Evolutionary conservation across 2,329 filamentous ascomycete species (phyloP).

Genomic region (Trichoderma sp.): DNA sequence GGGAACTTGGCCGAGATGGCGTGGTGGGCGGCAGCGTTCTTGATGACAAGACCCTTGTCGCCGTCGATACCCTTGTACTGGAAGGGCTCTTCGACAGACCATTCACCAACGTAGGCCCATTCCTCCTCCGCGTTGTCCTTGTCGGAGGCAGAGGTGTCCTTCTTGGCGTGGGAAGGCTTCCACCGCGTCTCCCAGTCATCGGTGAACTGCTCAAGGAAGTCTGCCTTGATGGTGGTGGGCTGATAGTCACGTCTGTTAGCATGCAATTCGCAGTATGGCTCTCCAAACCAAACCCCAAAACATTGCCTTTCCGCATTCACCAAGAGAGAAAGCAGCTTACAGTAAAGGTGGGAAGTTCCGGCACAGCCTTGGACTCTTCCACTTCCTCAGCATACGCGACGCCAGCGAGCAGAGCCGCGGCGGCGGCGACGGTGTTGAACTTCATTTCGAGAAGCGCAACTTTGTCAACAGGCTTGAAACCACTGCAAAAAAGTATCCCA

Average conservation of each 20-base stretch:
- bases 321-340: conserved; percentile 59
- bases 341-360: conserved; percentile 81
- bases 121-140: conserved; percentile 80
- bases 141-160: conserved; percentile 74
- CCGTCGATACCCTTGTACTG: conserved; percentile 91
- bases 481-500: conserved; percentile 29
- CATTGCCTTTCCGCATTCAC: background rate
- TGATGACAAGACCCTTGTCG: conserved; percentile 96
- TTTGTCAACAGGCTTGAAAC: conserved; percentile 28
- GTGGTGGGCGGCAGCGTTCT: conserved; percentile 97
- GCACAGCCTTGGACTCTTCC: conserved; percentile 62
- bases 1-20: conserved; percentile 99
- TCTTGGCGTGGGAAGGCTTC: conserved; percentile 96
- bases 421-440: conserved; percentile 77
- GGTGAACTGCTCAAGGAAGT: conserved; percentile 98
- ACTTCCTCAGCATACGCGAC: conserved; percentile 71
- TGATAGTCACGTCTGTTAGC: conserved; percentile 46
- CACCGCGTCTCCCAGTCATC: conserved; percentile 93
- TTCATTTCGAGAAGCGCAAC: conserved; percentile 73
- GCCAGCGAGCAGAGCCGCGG: conserved; percentile 72
- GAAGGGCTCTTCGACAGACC: conserved; percentile 91
- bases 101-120: conserved; percentile 96
- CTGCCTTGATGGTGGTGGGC: conserved; percentile 86
- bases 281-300: background rate
- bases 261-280: background rate